Conservation (phyloP, 768 basidiomycete species). For the Myochromella boudieri region DNA sequence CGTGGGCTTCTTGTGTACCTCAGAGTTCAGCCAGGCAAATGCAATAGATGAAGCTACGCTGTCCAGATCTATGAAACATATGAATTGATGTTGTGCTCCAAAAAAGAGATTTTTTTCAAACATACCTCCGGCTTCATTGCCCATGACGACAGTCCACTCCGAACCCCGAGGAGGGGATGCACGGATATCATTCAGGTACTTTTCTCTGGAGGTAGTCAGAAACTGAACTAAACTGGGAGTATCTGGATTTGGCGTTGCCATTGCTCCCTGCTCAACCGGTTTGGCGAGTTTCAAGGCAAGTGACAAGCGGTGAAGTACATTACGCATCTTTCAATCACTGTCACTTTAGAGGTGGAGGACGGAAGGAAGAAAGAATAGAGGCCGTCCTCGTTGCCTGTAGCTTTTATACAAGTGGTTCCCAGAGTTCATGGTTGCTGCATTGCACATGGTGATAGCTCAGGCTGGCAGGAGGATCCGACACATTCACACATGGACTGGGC, state of each 20-base stretch:
- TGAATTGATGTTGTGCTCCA: background rate
- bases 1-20: constrained; percentile 50
- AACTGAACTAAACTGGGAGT: constrained; percentile 28
- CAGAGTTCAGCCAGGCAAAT: constrained; percentile 73
- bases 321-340: constrained; percentile 20
- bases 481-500: too few relatives aligned
- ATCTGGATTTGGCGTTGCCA: constrained; percentile 6
- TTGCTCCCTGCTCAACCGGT: constrained; percentile 5
- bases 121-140: constrained; percentile 95
- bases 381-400: constrained; percentile 5
- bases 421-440: constrained; percentile 4
- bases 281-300: constrained; percentile 32
- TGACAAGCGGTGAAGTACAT: constrained; percentile 35
- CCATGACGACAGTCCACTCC: constrained; percentile 88
- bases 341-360: background rate
- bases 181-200: constrained; percentile 58
- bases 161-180: constrained; percentile 38
- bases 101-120: background rate
- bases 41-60: constrained; percentile 83
- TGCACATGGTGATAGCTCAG: constrained; percentile 8
- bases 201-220: constrained; percentile 44
- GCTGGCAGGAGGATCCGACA: too few relatives aligned
- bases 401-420: constrained; percentile 11
- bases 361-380: constrained; percentile 5
- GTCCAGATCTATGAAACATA: constrained; percentile 71